phyloP scores from a whole-genome alignment of 495 filamentous ascomycete species.

The Viridothelium virens region DNA sequence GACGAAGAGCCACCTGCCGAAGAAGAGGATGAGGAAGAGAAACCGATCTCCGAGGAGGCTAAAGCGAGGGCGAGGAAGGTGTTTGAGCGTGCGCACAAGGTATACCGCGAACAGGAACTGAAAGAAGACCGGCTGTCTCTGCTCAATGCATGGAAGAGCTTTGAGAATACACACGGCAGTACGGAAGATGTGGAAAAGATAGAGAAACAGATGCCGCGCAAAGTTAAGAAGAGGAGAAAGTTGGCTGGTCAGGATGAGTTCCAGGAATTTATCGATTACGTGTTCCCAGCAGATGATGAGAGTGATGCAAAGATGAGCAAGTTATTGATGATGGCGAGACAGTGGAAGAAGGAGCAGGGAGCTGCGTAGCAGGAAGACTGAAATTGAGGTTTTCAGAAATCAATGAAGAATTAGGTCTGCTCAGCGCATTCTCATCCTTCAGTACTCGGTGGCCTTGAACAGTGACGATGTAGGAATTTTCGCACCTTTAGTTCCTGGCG shows the following conservation, averaged over 20 bases:
- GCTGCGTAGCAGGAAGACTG: not conserved
- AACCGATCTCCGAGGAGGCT: conserved; percentile 70
- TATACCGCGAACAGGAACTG: conserved; percentile 85
- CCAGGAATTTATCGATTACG: conserved; percentile 96
- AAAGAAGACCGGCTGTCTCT: conserved; percentile 89
- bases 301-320: conserved; percentile 76
- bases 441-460: not conserved
- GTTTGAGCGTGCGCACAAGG: conserved; percentile 79
- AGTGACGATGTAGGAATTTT: not conserved
- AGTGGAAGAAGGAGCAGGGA: conserved; percentile 70
- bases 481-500: no score
- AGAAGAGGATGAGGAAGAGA: conserved; percentile 54
- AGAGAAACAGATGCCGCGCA: conserved; percentile 85
- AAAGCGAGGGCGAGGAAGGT: conserved; percentile 72
- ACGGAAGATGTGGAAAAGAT: conserved; percentile 73
- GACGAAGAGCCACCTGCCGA: conserved; percentile 52
- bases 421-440: no score
- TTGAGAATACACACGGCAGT: conserved; percentile 77
- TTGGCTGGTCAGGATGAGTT: conserved; percentile 80
- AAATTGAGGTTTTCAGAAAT: not conserved
- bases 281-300: conserved; percentile 94
- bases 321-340: conserved; percentile 72
- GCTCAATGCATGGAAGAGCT: conserved; percentile 83
- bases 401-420: no score
- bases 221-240: conserved; percentile 88